Conservation (phyloP, 2,329 filamentous ascomycete species). For the Venturia asperata region DNA sequence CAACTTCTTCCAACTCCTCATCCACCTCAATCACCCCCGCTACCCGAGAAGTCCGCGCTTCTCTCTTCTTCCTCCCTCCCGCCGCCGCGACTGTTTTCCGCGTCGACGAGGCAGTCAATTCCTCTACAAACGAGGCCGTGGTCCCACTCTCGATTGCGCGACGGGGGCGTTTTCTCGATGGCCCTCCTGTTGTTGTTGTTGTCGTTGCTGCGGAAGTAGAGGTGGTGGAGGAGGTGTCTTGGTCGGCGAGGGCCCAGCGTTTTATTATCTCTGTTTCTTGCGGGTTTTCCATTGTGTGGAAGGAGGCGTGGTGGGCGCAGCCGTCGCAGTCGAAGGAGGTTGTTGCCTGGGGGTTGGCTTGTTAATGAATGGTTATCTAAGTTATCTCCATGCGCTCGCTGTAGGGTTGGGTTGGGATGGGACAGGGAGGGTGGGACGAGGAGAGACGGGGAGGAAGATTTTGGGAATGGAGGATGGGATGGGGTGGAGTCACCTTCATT, state of each 20-base stretch:
- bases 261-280: conserved; percentile 41
- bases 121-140: neutral
- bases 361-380: too few relatives aligned
- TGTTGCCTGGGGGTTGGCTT: conserved; percentile 31
- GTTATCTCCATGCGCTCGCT: too few relatives aligned
- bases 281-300: conserved; percentile 48
- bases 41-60: neutral
- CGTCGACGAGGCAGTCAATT: neutral
- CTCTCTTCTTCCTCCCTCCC: neutral
- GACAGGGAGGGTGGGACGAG: neutral
- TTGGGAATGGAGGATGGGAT: neutral
- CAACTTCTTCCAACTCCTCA: neutral
- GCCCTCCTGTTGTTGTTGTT: neutral
- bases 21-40: neutral
- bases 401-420: conserved; percentile 22
- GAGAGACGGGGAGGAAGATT: too few relatives aligned
- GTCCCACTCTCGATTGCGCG: conserved; percentile 15
- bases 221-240: neutral
- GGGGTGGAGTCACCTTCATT: conserved; percentile 38
- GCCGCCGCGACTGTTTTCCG: neutral
- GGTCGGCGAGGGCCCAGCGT: conserved; percentile 34
- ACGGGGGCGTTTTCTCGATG: conserved; percentile 8
- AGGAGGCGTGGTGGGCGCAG: conserved; percentile 48
- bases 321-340: conserved; percentile 51
- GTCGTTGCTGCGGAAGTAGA: neutral